Evolutionary conservation across 805 yeast species (phyloP).

Genomic region (Yamadazyma nakazawae): DNA sequence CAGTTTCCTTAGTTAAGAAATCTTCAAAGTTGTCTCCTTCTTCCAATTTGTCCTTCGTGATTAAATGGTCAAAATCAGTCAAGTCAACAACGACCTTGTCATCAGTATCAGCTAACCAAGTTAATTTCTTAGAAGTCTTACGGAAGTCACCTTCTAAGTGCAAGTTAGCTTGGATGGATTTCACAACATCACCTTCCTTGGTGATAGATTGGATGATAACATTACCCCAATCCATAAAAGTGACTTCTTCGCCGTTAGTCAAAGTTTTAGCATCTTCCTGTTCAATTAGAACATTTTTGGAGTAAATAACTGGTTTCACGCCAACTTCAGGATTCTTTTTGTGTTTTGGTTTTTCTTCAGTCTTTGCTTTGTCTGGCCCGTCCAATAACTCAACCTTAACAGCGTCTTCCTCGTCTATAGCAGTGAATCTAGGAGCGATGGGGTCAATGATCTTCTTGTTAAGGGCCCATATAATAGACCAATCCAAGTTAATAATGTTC

Average conservation of each 20-base stretch:
- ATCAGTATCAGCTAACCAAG: conserved; percentile 86
- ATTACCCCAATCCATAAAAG: conserved; percentile 99
- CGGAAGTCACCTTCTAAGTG: conserved; percentile 96
- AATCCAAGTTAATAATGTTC: conserved; percentile 93
- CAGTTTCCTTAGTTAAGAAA: conserved; percentile 83
- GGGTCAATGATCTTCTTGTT: conserved; percentile 98
- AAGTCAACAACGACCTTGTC: conserved; percentile 73
- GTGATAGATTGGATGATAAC: conserved; percentile 69
- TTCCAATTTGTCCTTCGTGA: conserved; percentile 91
- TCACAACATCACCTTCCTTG: conserved; percentile 55
- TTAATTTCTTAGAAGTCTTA: conserved; percentile 89
- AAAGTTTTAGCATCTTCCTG: conserved; percentile 74
- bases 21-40: conserved; percentile 93
- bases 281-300: conserved; percentile 67
- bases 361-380: conserved; percentile 61
- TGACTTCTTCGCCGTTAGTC: conserved; percentile 83
- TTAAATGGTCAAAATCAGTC: conserved; percentile 90
- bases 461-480: conserved; percentile 97
- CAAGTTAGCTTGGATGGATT: conserved; percentile 68
- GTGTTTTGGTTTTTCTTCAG: conserved; percentile 84
- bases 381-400: conserved; percentile 63
- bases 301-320: conserved; percentile 68
- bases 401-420: conserved; percentile 60
- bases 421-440: conserved; percentile 92
- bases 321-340: conserved; percentile 94